Evolutionary conservation across 139 green algal species (phyloP).

Genomic region (Ettlia oleoabundans): DNA sequence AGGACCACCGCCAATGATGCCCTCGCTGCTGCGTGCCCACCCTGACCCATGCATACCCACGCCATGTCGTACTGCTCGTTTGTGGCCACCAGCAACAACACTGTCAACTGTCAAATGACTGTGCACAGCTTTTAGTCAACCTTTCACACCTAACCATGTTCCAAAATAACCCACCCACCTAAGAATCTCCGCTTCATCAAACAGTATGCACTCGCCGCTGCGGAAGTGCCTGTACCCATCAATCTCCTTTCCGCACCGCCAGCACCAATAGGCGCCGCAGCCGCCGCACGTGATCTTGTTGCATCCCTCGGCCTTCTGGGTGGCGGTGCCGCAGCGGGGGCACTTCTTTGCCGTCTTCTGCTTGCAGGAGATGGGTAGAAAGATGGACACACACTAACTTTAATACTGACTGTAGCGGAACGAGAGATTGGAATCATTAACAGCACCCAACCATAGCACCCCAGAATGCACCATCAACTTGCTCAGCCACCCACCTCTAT

Average conservation of each 20-base stretch:
- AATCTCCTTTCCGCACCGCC: constrained; percentile 48
- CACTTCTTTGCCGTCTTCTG: constrained; percentile 63
- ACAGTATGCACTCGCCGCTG: constrained; percentile 58
- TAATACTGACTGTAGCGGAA: background rate
- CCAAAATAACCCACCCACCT: constrained; percentile 34
- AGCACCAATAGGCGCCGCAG: constrained; percentile 63
- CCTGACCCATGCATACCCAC: too few species aligned
- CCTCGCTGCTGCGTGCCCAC: too few species aligned
- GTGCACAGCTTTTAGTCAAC: too few species aligned
- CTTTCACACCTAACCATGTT: too few species aligned
- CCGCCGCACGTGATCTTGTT: constrained; percentile 90
- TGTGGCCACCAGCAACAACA: too few species aligned
- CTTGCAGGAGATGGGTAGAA: background rate
- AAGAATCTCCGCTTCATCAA: constrained; percentile 73
- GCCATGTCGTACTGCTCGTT: too few species aligned
- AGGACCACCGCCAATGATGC: too few species aligned
- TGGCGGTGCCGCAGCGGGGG: constrained; percentile 72
- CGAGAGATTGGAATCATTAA: too few species aligned
- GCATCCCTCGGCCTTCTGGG: constrained; percentile 78
- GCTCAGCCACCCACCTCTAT: constrained; percentile 32
- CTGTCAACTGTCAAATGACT: too few species aligned
- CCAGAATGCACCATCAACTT: too few species aligned
- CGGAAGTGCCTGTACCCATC: constrained; percentile 67
- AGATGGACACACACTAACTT: background rate
- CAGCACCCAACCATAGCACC: too few species aligned